phyloP scores from a whole-genome alignment of 768 basidiomycete species.

The Russula abietina region DNA sequence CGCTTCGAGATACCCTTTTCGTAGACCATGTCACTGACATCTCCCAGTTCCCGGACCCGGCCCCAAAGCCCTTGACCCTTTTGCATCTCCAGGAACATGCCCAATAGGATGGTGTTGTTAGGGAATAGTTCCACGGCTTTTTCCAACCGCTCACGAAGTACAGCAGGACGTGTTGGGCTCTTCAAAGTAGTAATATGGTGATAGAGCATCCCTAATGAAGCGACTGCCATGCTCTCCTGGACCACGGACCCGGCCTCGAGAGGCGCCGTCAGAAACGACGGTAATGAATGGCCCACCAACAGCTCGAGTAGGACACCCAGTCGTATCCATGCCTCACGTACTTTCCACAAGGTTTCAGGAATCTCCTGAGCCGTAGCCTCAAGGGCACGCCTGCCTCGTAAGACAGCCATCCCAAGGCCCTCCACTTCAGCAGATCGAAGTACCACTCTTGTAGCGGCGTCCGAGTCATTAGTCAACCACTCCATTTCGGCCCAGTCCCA shows the following conservation, averaged over 20 bases:
- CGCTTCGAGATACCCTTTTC: slow-evolving; percentile 55
- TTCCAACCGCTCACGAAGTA: slow-evolving; percentile 53
- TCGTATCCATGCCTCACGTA: slow-evolving; percentile 59
- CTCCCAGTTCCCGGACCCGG: slow-evolving; percentile 50
- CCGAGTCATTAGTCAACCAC: slow-evolving; percentile 54
- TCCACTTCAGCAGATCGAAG: slow-evolving; percentile 50
- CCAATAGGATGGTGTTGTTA: slow-evolving; percentile 64
- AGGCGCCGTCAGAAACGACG: slow-evolving; percentile 32
- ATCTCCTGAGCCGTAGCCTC: slow-evolving; percentile 40
- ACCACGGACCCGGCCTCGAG: slow-evolving; percentile 24
- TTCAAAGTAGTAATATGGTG: slow-evolving; percentile 49
- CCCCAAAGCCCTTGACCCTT: slow-evolving; percentile 78
- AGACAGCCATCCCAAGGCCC: slow-evolving; percentile 46
- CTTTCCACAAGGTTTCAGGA: slow-evolving; percentile 41
- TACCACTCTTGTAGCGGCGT: slow-evolving; percentile 48
- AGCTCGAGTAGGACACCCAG: slow-evolving; percentile 61
- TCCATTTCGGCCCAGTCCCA: slow-evolving; percentile 85
- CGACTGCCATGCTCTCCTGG: slow-evolving; percentile 54
- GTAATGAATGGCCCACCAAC: slow-evolving; percentile 42
- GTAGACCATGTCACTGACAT: slow-evolving; percentile 39
- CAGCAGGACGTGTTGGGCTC: slow-evolving; percentile 49
- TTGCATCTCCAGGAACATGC: slow-evolving; percentile 70
- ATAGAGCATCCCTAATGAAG: slow-evolving; percentile 55
- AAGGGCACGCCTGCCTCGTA: slow-evolving; percentile 59
- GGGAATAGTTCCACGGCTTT: slow-evolving; percentile 54